phyloP scores from a whole-genome alignment of 192 early-diverging fungal species.

The Backusella australiensis region DNA sequence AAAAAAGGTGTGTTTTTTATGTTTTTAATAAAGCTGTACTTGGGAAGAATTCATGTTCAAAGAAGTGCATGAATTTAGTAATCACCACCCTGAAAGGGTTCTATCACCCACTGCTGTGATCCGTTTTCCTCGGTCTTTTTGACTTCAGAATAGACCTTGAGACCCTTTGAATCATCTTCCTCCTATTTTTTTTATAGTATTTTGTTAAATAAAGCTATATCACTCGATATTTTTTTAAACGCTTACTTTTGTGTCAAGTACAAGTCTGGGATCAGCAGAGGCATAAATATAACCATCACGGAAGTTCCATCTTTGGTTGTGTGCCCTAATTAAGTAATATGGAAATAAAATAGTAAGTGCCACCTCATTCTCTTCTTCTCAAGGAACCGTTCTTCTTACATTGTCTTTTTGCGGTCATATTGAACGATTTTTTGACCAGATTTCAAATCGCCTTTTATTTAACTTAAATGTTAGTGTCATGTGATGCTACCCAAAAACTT shows the following conservation, averaged over 20 bases:
- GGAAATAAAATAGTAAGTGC: not conserved
- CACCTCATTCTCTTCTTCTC: not conserved
- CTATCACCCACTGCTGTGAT: conserved; percentile 7
- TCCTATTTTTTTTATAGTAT: not conserved
- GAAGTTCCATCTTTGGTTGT: conserved; percentile 31
- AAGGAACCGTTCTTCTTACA: conserved; percentile 20
- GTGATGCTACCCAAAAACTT: not conserved
- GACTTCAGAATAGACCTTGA: not conserved
- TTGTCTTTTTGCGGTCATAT: conserved; percentile 24
- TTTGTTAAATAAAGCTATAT: not conserved
- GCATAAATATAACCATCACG: conserved; percentile 29
- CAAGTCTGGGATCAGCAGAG: conserved; percentile 28
- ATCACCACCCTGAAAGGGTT: not conserved
- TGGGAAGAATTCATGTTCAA: not conserved
- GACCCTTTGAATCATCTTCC: not conserved
- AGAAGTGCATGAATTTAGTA: not conserved
- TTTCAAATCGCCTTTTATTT: conserved; percentile 15
- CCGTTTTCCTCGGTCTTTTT: conserved; percentile 1
- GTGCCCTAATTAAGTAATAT: conserved; percentile 20
- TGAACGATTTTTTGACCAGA: conserved; percentile 18
- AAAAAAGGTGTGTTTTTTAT: not conserved
- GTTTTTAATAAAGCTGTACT: not conserved
- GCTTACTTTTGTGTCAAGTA: conserved; percentile 29
- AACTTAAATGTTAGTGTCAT: not conserved
- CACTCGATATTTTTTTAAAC: not conserved